Base-by-base conservation (phyloP, 139 green algal species). In the Picochlorum sp. region DNA sequence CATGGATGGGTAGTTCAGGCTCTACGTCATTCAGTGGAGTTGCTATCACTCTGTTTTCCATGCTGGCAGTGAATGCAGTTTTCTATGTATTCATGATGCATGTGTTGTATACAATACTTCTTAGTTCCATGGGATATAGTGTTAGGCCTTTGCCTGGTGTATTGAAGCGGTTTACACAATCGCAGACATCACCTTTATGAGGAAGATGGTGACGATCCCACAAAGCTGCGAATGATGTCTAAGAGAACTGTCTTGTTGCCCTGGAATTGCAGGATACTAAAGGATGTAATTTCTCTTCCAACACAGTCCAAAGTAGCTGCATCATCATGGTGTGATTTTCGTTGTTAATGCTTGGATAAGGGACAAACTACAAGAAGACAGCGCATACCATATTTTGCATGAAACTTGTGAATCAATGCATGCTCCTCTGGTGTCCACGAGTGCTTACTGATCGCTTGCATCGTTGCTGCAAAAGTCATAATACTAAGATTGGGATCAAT, bases 31-130 rank as follows among this genome's bases (percentile, higher is more conserved):
- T 71, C 6, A 49, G 72, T 24, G 71, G 73, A 11, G 76, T 94
- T 10, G 24, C 13, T 18, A 78, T 78, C 38, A 66, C 83, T 14
- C 63, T 92, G 7, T 77, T 73, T 41, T 71, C 65, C 11, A 57
- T 91, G 61, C 71, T 92, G 52, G 55, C 82, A 2, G 80, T 91
- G 41, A 88, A 92, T 65, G 58, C 65, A 3, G 13, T 83, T 0
- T 76, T 80, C 45, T 91, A 90, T 68, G 67, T 79, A 18, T 80
- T 79, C 57, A 71, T 91, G 44, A 68, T 88, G 63, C 84, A 94
- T 41, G 60, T 90, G 5, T 47, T 94, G 11, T 91, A 90, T 62
- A 66, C 77, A 51, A 50, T 90, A 20, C 45, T 90, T 30, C 74
- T 92, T 45, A 58, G 52, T 4, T 38, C 16, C 4, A 73, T 83